Percentiles rank a stretch among this genome's conserved stretches.
These are phyloP conservation scores for Acanthamoeba culbertsoni DNA, from an alignment of 208 protist genomes.

Conservation along the genomic window DNA sequence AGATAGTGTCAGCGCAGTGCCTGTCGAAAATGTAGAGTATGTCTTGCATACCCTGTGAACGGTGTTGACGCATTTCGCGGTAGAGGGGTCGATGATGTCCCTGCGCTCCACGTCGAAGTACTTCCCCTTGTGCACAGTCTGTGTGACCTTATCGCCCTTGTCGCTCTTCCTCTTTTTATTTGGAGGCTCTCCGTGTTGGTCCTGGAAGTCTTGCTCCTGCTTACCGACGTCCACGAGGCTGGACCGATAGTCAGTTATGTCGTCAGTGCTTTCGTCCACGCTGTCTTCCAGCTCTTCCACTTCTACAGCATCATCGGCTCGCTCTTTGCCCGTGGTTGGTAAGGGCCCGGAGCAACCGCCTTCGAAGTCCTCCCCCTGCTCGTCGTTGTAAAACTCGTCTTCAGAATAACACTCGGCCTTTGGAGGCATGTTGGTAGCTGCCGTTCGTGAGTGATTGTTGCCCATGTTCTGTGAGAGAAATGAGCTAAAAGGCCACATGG, in stretches of 20 bases:
- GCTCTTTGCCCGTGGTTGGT: neutral
- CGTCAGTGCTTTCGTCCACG: neutral
- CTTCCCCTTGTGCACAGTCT: neutral
- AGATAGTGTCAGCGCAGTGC: neutral
- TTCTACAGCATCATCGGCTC: neutral
- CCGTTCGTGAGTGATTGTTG: too few relatives aligned
- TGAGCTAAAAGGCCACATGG: too few relatives aligned
- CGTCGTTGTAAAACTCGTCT: too few relatives aligned
- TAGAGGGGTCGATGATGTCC: conserved; percentile 42
- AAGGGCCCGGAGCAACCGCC: too few relatives aligned
- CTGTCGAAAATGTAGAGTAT: neutral
- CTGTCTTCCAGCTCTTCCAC: neutral
- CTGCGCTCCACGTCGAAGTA: conserved; percentile 23
- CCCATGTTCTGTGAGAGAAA: too few relatives aligned
- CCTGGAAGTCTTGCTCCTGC: neutral
- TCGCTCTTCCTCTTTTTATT: neutral
- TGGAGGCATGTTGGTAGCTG: too few relatives aligned
- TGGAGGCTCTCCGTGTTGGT: neutral
- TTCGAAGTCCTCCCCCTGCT: too few relatives aligned
- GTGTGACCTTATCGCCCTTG: neutral
- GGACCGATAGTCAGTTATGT: neutral
- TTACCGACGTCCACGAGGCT: conserved; percentile 31
- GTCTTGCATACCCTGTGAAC: neutral
- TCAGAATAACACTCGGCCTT: too few relatives aligned
- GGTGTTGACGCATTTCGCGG: neutral